Base-by-base conservation (phyloP, 2,329 filamentous ascomycete species). In the Ophiostoma perfectum region DNA sequence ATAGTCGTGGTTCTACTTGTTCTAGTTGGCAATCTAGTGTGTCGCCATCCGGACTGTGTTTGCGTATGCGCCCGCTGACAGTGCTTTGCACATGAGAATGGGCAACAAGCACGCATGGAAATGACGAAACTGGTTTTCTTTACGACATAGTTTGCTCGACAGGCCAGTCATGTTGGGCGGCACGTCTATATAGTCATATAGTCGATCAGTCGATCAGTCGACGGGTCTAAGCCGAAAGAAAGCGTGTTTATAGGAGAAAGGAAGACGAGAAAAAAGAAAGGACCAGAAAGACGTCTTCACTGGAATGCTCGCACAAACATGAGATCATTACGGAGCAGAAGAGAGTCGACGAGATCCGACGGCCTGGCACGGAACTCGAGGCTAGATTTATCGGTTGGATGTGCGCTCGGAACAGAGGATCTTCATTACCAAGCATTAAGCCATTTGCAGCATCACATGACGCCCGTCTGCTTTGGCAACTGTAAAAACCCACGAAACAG, bases 401-500 rank as follows among this genome's bases (percentile, higher is more conserved):
- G 49, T 3, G n/a, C n/a, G 49, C 14, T 47, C 18, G 8, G 49
- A 6, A 39, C 1, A 27, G 27, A 39, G 12, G 27, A 39, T 62
- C 55, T 41, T 62, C 55, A 39, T 39, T 39, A 36, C 49, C 14
- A 11, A 2, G 38, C 39, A 63, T 63, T 63, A 42, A 18, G 38
- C 55, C 39, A 63, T 63, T 63, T 63, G 1, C 38, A 8, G 7
- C 60, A 27, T 63, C 60, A 63, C 60, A 63, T 63, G 60, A 63
- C 39, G 27, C 55, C 18, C 12, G 11, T 7, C 14, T 63, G n/a
- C 36, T 38, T n/a, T 12, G 14, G 16, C 27, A 60, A 60, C 55
- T 60, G 58, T 8, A 12, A 64, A 64, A 66, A 64, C 45, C 5
- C 45, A 47, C 42, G 9, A 65, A 65, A 63, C 45, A 47, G 45